Base-by-base conservation (phyloP, 2,329 filamentous ascomycete genomes). In the Verruconis gallopava region DNA sequence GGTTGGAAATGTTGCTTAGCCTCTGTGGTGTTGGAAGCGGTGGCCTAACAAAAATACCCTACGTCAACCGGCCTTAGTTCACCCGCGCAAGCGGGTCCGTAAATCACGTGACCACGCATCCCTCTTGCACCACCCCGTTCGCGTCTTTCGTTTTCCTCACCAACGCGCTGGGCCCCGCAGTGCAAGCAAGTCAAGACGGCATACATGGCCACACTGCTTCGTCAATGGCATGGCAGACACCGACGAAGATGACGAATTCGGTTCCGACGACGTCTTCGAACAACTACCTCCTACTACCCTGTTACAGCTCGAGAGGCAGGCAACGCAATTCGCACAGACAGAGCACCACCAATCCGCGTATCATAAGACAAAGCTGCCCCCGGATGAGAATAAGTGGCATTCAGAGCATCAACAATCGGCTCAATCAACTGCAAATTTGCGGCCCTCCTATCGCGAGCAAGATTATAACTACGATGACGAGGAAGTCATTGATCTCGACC, bases 231-330 rank as follows among this genome's bases (percentile, higher is more conserved):
- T 54, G 50, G 53, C 50, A 33, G 53, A 46, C 42, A 55, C 55
- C 42, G 48, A 56, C 50, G 60, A 62, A 44, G 60, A 66, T 47
- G 62, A 66, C 48, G 64, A 69, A 45, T 65, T 64, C 45, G 63
- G 61, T 52, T 21, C 53, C 48, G 65, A 66, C 55, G 56, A 63
- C 49, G 65, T 61, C 51, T 53, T 69, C 42, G 63, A 66, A 49
- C 56, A 57, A 46, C 55, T 70, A 36, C 63, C 66, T 22, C 56
- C 58, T 40, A 62, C 65, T 48, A 57, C 64, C 19, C 55, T 70
- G 25, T 55, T 60, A 28, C 56, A 65, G 44, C 59, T 70, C 18
- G 67, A 70, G 51, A 55, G 58, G 33, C 58, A 54, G 36, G 67
- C 67, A 41, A 46, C 63, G 15, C 56, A 54, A 11, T 63, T 63